Evolutionary conservation across 805 yeast species (phyloP).

Genomic region (Alloascoidea africana): DNA sequence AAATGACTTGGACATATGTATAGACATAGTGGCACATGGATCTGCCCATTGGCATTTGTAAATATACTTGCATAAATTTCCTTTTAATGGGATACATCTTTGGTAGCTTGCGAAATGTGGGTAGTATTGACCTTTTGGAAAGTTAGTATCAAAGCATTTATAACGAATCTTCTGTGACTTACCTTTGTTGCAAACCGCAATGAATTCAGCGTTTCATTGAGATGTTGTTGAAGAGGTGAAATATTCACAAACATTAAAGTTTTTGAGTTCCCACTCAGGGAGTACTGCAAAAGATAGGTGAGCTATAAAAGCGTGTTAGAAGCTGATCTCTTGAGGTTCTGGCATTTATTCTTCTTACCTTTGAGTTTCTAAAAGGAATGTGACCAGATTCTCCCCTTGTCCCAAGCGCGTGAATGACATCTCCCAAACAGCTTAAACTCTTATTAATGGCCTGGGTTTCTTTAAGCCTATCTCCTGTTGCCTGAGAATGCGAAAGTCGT

Average conservation of each 20-base stretch:
- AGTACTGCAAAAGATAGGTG: conserved; percentile 73
- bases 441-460: conserved; percentile 87
- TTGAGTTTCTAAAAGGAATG: conserved; percentile 55
- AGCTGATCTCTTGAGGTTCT: no score
- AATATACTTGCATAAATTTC: no score
- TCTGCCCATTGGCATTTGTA: no score
- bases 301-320: no score
- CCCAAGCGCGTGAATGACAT: conserved; percentile 66
- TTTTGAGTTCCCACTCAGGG: conserved; percentile 75
- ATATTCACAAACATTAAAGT: conserved; percentile 88
- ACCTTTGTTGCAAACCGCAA: conserved; percentile 68
- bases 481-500: conserved; percentile 60
- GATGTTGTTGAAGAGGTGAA: conserved; percentile 47
- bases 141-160: background rate
- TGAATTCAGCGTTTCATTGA: conserved; percentile 70
- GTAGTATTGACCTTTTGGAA: conserved; percentile 12
- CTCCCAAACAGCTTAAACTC: conserved; percentile 79
- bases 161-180: background rate
- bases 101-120: no score
- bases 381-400: conserved; percentile 23
- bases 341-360: conserved; percentile 12
- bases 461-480: conserved; percentile 60
- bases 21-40: no score
- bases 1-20: no score
- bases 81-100: no score